Evolutionary conservation across 805 yeast species (phyloP).

Genomic region (Starmera caribaea): DNA sequence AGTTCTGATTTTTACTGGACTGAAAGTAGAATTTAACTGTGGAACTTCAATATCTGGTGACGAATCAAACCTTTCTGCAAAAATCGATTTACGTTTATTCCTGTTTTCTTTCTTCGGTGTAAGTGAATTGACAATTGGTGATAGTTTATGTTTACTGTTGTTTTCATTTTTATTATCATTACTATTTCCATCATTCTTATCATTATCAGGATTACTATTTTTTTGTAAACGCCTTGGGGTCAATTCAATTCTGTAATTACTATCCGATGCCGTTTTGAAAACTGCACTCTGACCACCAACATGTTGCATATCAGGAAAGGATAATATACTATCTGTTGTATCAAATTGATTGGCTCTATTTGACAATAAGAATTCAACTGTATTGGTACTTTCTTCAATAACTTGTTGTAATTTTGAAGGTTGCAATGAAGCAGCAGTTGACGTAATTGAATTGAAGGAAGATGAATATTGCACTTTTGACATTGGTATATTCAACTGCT

Average conservation of each 20-base stretch:
- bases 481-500: too few species aligned
- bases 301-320: conserved; percentile 1
- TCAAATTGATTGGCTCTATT: conserved; percentile 12
- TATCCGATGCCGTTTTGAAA: too few species aligned
- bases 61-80: conserved; percentile 17
- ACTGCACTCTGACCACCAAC: too few species aligned
- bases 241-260: conserved; percentile 5
- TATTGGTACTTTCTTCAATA: too few species aligned
- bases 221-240: conserved; percentile 15
- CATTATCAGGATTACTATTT: conserved; percentile 1
- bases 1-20: conserved; percentile 9
- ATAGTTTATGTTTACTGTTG: background rate
- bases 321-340: conserved; percentile 18
- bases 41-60: conserved; percentile 21
- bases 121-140: conserved; percentile 10
- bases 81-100: conserved; percentile 17
- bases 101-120: conserved; percentile 13
- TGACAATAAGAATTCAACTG: too few species aligned
- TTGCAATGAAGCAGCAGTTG: too few species aligned
- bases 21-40: conserved; percentile 14
- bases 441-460: too few species aligned
- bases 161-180: too few species aligned
- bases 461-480: too few species aligned
- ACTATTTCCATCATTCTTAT: too few species aligned
- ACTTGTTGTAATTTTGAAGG: too few species aligned